A percentile compares a stretch with the other conserved stretches of the same genome.
Conservation (phyloP, 108 stramenopile species). For the Bacterosira constricta region DNA sequence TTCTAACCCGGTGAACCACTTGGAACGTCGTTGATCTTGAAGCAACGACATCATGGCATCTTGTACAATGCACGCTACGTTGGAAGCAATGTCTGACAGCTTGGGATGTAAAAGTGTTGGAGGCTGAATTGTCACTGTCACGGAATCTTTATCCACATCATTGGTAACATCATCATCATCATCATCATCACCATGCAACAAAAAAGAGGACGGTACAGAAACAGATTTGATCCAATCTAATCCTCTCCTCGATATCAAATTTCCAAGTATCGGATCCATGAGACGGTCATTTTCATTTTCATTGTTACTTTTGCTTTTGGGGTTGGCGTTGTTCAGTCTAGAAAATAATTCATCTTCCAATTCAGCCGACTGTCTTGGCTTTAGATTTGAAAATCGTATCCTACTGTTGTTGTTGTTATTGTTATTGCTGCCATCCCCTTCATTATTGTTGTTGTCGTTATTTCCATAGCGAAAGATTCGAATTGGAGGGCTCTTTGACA, state of each 20-base stretch:
- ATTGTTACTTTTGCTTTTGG: no score
- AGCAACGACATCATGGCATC: conserved; percentile 32
- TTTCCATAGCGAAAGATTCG: conserved; percentile 9
- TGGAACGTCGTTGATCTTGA: not conserved
- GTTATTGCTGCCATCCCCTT: not conserved
- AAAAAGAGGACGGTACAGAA: conserved; percentile 29
- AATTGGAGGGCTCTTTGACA: not conserved
- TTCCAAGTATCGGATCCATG: conserved; percentile 39
- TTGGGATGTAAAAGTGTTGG: conserved; percentile 77
- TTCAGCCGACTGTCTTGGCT: conserved; percentile 37
- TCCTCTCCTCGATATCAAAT: conserved; percentile 26
- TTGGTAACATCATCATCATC: not conserved
- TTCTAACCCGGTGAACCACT: conserved; percentile 7
- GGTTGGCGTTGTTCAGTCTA: conserved; percentile 24
- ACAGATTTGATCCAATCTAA: conserved; percentile 41
- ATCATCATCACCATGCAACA: not conserved
- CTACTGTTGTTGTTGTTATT: not conserved
- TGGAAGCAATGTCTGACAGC: conserved; percentile 49
- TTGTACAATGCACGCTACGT: conserved; percentile 44
- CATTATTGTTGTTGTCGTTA: not conserved
- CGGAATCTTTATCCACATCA: conserved; percentile 2
- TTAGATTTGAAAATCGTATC: conserved; percentile 21
- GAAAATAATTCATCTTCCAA: conserved; percentile 41
- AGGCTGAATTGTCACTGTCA: conserved; percentile 58
- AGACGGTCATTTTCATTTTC: conserved; percentile 11